phyloP scores from a whole-genome alignment of 805 yeast species.

The Pichia cabralensis region DNA sequence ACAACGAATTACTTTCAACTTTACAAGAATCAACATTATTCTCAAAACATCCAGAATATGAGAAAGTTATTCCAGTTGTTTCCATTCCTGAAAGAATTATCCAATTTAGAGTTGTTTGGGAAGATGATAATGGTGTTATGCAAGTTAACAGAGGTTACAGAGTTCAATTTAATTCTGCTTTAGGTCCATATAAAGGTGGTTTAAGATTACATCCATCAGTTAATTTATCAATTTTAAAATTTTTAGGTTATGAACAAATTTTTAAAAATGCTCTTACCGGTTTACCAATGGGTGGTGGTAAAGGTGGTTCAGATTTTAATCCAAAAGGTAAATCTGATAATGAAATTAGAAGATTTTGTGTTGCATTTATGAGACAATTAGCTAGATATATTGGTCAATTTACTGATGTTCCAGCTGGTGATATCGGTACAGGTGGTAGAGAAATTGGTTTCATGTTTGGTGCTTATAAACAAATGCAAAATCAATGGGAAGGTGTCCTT shows the following conservation, averaged over 20 bases:
- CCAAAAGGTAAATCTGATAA: conserved; percentile 89
- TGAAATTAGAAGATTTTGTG: conserved; percentile 96
- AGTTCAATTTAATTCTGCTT: conserved; percentile 95
- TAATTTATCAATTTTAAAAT: conserved; percentile 88
- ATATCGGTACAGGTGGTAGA: conserved; percentile 96
- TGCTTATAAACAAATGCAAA: conserved; percentile 86
- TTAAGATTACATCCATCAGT: conserved; percentile 96
- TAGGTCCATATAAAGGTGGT: conserved; percentile 99
- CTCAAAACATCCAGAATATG: conserved; percentile 80
- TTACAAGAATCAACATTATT: conserved; percentile 87
- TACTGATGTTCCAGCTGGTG: conserved; percentile 99
- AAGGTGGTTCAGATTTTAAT: conserved; percentile 98
- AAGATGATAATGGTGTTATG: conserved; percentile 83
- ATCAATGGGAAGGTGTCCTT: conserved; percentile 92
- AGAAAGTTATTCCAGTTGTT: conserved; percentile 78
- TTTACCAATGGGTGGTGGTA: conserved; percentile 97
- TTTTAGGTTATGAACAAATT: conserved; percentile 96
- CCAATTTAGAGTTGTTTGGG: conserved; percentile 98
- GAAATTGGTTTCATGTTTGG: conserved; percentile 94
- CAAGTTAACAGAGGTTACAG: conserved; percentile 97
- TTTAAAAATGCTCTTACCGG: conserved; percentile 98
- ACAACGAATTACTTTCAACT: conserved; percentile 83
- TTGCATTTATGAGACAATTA: conserved; percentile 90
- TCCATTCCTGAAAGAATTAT: conserved; percentile 93
- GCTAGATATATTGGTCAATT: conserved; percentile 94